These are phyloP conservation scores for Linnemannia exigua DNA, from an alignment of 192 early-diverging fungal species.

Conservation along the genomic window DNA sequence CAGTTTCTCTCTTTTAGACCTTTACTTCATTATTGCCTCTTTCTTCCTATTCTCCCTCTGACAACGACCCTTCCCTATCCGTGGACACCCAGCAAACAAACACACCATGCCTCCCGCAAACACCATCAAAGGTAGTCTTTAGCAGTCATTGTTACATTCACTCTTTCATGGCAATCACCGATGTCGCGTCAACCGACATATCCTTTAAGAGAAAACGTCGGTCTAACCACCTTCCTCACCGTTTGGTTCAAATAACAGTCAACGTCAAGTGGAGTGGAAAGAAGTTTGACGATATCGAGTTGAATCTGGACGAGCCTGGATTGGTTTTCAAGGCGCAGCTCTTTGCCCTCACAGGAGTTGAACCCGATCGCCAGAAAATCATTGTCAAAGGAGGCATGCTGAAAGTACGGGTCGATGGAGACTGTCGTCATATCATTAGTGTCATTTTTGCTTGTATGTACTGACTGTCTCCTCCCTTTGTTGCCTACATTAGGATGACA, in stretches of 20 bases:
- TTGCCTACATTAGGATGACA: slow-evolving; percentile 73
- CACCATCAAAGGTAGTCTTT: slow-evolving; percentile 52
- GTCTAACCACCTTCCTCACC: no score
- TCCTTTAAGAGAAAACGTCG: no score
- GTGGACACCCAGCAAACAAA: no score
- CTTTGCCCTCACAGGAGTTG: slow-evolving; percentile 91
- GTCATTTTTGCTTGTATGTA: neutral
- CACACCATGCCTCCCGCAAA: slow-evolving; percentile 46
- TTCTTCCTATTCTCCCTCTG: no score
- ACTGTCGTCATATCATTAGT: neutral
- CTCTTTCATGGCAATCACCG: no score
- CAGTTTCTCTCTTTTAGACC: no score
- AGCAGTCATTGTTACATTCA: no score
- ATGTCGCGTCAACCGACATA: no score
- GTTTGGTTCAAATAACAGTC: slow-evolving; percentile 63
- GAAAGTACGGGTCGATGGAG: slow-evolving; percentile 67
- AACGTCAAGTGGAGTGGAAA: slow-evolving; percentile 93
- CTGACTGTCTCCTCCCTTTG: neutral
- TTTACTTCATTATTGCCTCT: no score
- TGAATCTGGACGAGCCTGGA: slow-evolving; percentile 82
- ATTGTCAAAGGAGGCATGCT: slow-evolving; percentile 94
- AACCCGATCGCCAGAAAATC: slow-evolving; percentile 94
- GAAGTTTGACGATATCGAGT: slow-evolving; percentile 84
- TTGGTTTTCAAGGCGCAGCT: slow-evolving; percentile 90
- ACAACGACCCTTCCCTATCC: no score